Base-by-base conservation (phyloP, 306 rosid species). In the Acacia crassicarpa region DNA sequence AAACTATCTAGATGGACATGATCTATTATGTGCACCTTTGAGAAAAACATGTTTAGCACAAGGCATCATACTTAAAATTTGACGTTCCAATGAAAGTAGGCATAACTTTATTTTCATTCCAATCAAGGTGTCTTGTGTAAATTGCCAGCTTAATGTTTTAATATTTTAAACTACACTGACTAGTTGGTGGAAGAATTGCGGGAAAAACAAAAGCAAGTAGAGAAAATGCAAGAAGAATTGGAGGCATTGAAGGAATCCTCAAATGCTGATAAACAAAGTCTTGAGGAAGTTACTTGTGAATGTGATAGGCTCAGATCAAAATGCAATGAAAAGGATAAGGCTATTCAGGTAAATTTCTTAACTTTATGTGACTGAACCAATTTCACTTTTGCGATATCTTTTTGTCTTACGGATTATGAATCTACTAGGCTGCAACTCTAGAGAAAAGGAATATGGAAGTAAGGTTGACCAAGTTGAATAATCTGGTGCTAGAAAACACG, bases 361-460 rank as follows among this genome's bases (percentile, higher is more conserved):
- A 45, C 38, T 43, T 23, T 76, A 61, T 67, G 44, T 72, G 53
- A 66, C 81, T 16, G 8, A 35, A 77, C 71, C 71, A 78, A 22
- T 61, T 43, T 72, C 56, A 35, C 23, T 19, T 63, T 67, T 71
- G 65, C 43, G 25, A 23, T 51, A 35, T 46, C 76, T 59, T 32
- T 19, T 33, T 30, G 41, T 62, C 45, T 85, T 46, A 84, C 35
- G 13, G 77, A 69, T 79, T 67, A 10, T 74, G 45, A 78, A 84
- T 86, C 45, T 81, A 43, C 83, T 87, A 95, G 99, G 92, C 77
- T 80, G 85, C 89, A 74, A 79, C 87, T 32, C 74, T 81, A 40
- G 99, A 91, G 82, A 95, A 89, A 85, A 90, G 85, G 80, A 84
- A 83, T 79, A 49, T 93, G 91, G 99, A 95, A 85, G 85, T 84